Conservation (phyloP, 495 filamentous ascomycete species). For the Podospora conica region DNA sequence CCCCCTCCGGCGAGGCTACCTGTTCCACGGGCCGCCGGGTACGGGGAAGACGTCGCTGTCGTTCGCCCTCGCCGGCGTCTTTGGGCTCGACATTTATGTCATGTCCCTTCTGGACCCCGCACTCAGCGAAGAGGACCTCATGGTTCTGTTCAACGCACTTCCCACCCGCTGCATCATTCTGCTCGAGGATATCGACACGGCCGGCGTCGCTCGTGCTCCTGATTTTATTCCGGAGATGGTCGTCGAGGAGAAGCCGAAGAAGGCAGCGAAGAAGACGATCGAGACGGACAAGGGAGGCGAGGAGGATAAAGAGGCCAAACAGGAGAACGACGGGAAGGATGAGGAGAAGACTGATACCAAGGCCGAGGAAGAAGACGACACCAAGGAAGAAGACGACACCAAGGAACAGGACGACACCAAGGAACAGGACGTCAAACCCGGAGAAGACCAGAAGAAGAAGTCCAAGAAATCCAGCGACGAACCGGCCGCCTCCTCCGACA, state of each 20-base stretch:
- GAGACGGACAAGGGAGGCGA: background rate
- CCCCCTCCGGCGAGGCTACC: conserved; percentile 82
- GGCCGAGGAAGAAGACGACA: background rate
- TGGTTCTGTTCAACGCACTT: conserved; percentile 57
- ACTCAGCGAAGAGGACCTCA: conserved; percentile 64
- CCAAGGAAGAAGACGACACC: background rate
- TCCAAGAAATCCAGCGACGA: conserved; percentile 3
- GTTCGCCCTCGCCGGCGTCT: conserved; percentile 63
- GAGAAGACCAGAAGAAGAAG: conserved; percentile 6
- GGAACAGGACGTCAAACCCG: background rate
- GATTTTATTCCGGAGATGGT: no score
- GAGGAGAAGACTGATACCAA: background rate
- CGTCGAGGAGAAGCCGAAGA: conserved; percentile 19
- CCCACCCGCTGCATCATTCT: conserved; percentile 61
- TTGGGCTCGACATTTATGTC: conserved; percentile 63
- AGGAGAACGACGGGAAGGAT: background rate
- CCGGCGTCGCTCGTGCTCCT: conserved; percentile 49
- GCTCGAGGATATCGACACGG: conserved; percentile 68
- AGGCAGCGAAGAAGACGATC: background rate
- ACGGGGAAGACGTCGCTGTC: conserved; percentile 57
- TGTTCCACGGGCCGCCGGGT: conserved; percentile 70
- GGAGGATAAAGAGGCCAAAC: no score
- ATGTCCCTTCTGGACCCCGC: conserved; percentile 56
- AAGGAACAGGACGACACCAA: background rate
- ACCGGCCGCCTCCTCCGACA: background rate